Evolutionary conservation across 2,329 filamentous ascomycete species (phyloP).

Genomic region (Chaetomium strumarium): DNA sequence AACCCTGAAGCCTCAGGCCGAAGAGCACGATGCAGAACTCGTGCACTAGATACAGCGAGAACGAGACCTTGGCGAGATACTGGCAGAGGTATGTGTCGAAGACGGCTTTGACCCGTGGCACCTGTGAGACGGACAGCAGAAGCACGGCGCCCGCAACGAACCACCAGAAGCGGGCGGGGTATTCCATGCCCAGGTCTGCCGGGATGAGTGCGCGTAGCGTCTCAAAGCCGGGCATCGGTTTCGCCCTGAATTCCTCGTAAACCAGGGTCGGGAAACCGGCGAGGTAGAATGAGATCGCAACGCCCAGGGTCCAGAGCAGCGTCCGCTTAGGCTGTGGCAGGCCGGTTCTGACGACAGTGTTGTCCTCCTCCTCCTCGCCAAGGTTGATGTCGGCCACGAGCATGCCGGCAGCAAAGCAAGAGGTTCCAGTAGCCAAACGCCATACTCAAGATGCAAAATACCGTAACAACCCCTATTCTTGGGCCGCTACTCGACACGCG

Average conservation of each 20-base stretch:
- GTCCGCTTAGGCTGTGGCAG: background rate
- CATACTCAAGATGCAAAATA: background rate
- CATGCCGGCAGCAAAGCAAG: conserved; percentile 4
- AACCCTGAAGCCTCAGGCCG: background rate
- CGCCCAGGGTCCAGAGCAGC: background rate
- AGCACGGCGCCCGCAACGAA: background rate
- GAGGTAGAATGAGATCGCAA: background rate
- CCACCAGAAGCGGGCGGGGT: conserved; percentile 9
- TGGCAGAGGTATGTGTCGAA: background rate
- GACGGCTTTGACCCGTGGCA: background rate
- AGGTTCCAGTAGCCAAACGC: conserved; percentile 3
- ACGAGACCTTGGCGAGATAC: conserved; percentile 4
- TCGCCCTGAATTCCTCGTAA: background rate
- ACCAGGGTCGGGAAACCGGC: conserved; percentile 2
- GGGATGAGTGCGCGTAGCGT: conserved; percentile 3
- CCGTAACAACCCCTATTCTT: background rate
- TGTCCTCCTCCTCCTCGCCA: background rate
- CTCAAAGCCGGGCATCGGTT: conserved; percentile 3
- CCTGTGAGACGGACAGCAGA: conserved; percentile 2
- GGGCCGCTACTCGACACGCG: background rate
- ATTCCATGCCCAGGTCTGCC: background rate
- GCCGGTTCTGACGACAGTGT: background rate
- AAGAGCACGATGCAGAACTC: conserved; percentile 7
- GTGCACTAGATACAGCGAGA: conserved; percentile 6
- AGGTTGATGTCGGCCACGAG: conserved; percentile 5